A percentile compares a stretch with the other conserved stretches of the same genome.
phyloP scores from a whole-genome alignment of 1,284 basidiomycete genomes.

The Fomitiporia mediterranea region DNA sequence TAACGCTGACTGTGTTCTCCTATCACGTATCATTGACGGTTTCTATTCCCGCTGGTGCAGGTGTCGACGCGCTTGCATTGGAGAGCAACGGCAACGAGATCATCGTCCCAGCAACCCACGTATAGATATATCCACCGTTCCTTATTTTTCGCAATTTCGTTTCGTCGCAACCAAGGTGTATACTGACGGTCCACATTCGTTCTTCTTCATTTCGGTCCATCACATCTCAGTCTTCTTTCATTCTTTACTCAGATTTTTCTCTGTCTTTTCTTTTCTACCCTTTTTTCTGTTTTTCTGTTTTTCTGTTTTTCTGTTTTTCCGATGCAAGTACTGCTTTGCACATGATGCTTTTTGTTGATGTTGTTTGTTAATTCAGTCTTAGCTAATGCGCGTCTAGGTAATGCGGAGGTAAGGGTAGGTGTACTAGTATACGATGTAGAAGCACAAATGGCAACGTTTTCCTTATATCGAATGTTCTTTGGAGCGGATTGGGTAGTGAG shows the following conservation, averaged over 20 bases:
- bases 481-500: neutral
- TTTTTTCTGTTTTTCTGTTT: neutral
- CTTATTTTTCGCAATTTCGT: neutral
- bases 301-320: neutral
- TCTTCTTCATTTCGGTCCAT: no score
- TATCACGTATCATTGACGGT: neutral
- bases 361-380: neutral
- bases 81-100: neutral
- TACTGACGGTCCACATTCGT: conserved; percentile 11
- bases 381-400: conserved; percentile 1
- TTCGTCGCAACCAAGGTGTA: conserved; percentile 9
- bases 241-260: neutral
- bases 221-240: neutral
- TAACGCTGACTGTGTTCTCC: no score
- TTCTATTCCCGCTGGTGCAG: neutral
- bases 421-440: neutral
- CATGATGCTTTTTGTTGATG: conserved; percentile 7
- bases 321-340: neutral
- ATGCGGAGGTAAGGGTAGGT: neutral
- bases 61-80: no score
- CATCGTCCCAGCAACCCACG: neutral
- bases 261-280: neutral
- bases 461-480: conserved; percentile 7
- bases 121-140: conserved; percentile 5
- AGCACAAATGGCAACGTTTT: neutral